Evolutionary conservation across 1,284 basidiomycete species (phyloP), one percentile per base, ranked within the genome.

Genomic region (Waitea zeae): DNA sequence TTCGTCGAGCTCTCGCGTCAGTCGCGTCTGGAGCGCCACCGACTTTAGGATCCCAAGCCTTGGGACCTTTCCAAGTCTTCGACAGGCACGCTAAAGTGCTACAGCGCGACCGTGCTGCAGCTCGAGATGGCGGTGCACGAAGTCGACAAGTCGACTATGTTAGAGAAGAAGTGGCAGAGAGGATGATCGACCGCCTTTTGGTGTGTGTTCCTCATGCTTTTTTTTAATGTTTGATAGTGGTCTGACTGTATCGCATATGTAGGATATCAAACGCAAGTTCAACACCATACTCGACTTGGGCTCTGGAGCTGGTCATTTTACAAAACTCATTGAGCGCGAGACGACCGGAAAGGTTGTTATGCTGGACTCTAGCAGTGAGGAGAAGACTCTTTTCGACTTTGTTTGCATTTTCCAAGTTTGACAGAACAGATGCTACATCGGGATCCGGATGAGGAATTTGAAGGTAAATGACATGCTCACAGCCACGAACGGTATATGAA

Each of bases 181-280:
- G 82, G 42, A 67, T 98, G 62, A 71, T 87, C 48, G 93, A 98
- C 49, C 67, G 93, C 31, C 68, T 97, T 43, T 56, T 86, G 60
- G 90, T 73, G 42, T 40, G 62, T 50, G 14, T 17, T 28, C 17
- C 13, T 27, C 12, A 17, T 3, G 17, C n/a, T 18, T 17, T 22
- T 35, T 12, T 17, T 22, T 4, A 9, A 22, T 24, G 18, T 22
- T 20, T 12, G 17, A 33, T 4, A 15, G 2, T 14, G 24, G 15
- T 12, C 15, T 36, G 14, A 28, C 18, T 32, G 20, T n/a, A 12
- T 20, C 22, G 15, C 37, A 4, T 20, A 33, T 38, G 18, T 48
- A 95, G 88, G 93, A 98, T 52, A 82, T 98, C 43, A 92, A 88
- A 57, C 69, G 79, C 27, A 77, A 72, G 28, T 95, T 92, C 46